Evolutionary conservation across 2,329 filamentous ascomycete species (phyloP).

Genomic region (Neophaeococcomyces aloes): DNA sequence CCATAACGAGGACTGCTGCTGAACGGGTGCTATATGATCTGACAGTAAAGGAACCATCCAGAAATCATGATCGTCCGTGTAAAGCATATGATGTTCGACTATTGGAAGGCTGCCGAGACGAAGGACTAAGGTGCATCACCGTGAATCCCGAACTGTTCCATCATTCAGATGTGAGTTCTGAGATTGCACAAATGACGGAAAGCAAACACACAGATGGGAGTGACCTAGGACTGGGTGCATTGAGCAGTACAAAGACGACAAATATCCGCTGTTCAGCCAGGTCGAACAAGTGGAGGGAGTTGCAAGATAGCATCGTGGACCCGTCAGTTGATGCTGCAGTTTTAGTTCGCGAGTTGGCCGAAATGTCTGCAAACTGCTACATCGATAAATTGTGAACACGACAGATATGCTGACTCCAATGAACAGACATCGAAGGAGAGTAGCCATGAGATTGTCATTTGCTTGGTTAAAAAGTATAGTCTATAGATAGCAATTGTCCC

Average conservation of each 20-base stretch:
- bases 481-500: too few relatives aligned
- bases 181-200: slow-evolving; percentile 8
- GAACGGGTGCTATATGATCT: slow-evolving; percentile 25
- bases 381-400: slow-evolving; percentile 1
- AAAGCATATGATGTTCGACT: slow-evolving; percentile 30
- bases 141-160: slow-evolving; percentile 31
- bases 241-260: background rate
- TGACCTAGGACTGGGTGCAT: background rate
- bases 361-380: slow-evolving; percentile 3
- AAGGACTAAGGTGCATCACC: slow-evolving; percentile 27
- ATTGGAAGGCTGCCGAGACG: slow-evolving; percentile 24
- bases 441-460: too few relatives aligned
- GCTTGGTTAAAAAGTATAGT: too few relatives aligned
- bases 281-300: slow-evolving; percentile 3
- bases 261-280: slow-evolving; percentile 8
- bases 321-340: background rate
- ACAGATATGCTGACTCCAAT: too few relatives aligned
- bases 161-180: slow-evolving; percentile 16
- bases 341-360: slow-evolving; percentile 3
- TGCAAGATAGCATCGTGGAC: slow-evolving; percentile 4
- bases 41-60: slow-evolving; percentile 1
- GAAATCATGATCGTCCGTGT: slow-evolving; percentile 22
- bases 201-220: background rate
- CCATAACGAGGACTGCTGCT: slow-evolving; percentile 32
- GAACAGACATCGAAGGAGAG: too few relatives aligned